A percentile compares a stretch with the other conserved stretches of the same genome.
These are phyloP conservation scores for Pezicula radicicola DNA, from an alignment of 2,329 filamentous ascomycete genomes.

Conservation along the genomic window DNA sequence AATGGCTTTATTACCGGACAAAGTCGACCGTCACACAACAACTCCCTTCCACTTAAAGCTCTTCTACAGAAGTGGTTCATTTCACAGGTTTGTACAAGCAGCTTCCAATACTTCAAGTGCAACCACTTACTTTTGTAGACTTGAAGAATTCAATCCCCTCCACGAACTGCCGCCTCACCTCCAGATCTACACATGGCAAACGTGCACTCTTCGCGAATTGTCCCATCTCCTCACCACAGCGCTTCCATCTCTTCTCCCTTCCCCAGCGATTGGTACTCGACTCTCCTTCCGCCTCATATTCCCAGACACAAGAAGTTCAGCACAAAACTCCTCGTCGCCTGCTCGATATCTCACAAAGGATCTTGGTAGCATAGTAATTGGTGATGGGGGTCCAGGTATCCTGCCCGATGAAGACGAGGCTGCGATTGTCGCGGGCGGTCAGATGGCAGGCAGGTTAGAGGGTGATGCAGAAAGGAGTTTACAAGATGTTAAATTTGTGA, in stretches of 20 bases:
- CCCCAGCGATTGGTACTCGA: slow-evolving; percentile 74
- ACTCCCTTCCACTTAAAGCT: slow-evolving; percentile 83
- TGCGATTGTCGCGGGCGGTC: slow-evolving; percentile 24
- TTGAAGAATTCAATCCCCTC: slow-evolving; percentile 62
- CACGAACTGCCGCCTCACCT: slow-evolving; percentile 62
- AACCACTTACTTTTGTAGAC: slow-evolving; percentile 38
- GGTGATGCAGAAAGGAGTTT: slow-evolving; percentile 71
- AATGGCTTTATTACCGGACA: slow-evolving; percentile 32
- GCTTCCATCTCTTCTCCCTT: slow-evolving; percentile 66
- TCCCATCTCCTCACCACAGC: slow-evolving; percentile 71
- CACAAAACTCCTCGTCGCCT: slow-evolving; percentile 31
- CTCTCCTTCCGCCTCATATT: slow-evolving; percentile 87
- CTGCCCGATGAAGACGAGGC: slow-evolving; percentile 34
- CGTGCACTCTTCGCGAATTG: slow-evolving; percentile 78
- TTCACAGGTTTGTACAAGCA: slow-evolving; percentile 56
- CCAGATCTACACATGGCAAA: slow-evolving; percentile 82
- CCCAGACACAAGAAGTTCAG: slow-evolving; percentile 52
- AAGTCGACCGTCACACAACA: slow-evolving; percentile 65
- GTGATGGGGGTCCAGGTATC: slow-evolving; percentile 47
- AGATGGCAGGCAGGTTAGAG: slow-evolving; percentile 36
- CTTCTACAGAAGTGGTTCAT: slow-evolving; percentile 73
- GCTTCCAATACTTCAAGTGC: not conserved
- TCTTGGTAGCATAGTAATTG: slow-evolving; percentile 77
- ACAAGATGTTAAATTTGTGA: slow-evolving; percentile 74
- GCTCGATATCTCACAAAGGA: slow-evolving; percentile 75